phyloP scores from a whole-genome alignment of 2,329 filamentous ascomycete genomes.

The Cladophialophora yegresii region DNA sequence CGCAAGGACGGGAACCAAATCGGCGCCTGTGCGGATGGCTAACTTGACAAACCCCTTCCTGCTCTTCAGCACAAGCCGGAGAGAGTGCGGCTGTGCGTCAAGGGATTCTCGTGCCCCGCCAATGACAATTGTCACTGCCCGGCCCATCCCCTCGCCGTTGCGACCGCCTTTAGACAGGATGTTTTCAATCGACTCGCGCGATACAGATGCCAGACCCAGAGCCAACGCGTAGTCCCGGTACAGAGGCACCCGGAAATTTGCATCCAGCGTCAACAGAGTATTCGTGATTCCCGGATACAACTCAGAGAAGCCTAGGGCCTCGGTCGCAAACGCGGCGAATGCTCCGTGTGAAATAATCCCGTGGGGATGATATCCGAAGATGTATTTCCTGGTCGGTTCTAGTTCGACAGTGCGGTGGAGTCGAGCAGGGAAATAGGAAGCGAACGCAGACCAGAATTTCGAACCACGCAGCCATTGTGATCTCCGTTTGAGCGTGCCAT shows the following conservation, averaged over 20 bases:
- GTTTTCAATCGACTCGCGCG: constrained; percentile 88
- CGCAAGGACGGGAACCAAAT: constrained; percentile 85
- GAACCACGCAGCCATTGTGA: constrained; percentile 72
- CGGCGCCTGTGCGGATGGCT: constrained; percentile 86
- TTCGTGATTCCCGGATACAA: constrained; percentile 96
- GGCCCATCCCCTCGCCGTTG: constrained; percentile 81
- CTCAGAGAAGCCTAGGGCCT: constrained; percentile 80
- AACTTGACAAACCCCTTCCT: constrained; percentile 94
- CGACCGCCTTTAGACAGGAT: constrained; percentile 75
- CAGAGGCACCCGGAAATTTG: constrained; percentile 89
- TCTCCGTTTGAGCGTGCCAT: constrained; percentile 73
- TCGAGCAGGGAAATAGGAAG: constrained; percentile 85
- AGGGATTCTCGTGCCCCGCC: constrained; percentile 91
- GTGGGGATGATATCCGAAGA: constrained; percentile 96
- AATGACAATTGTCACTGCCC: constrained; percentile 94
- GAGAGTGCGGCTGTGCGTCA: constrained; percentile 74
- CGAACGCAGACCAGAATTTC: constrained; percentile 83
- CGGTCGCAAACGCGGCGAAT: constrained; percentile 86
- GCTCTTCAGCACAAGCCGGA: constrained; percentile 76
- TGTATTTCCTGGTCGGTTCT: constrained; percentile 82
- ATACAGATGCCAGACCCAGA: constrained; percentile 85
- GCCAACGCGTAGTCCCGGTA: constrained; percentile 93
- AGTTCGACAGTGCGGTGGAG: constrained; percentile 83
- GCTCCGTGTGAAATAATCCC: constrained; percentile 98
- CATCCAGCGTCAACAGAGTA: constrained; percentile 87